Percentiles rank a stretch among this genome's conserved stretches.
Conservation (phyloP, 495 filamentous ascomycete species). For the Tuber microsphaerosporum region DNA sequence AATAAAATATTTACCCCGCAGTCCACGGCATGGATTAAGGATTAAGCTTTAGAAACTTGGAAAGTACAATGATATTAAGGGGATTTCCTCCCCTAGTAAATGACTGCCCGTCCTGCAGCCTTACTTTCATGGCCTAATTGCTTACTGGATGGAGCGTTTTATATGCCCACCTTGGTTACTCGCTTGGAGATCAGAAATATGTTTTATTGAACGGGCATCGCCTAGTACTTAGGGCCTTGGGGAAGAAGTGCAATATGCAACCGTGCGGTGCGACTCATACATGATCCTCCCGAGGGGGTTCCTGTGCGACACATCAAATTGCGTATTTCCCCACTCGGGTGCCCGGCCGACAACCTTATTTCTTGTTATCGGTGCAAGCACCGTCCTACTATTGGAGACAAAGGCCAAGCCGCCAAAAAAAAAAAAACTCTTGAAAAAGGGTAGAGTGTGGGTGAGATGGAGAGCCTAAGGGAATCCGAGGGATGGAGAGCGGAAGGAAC, state of each 20-base stretch:
- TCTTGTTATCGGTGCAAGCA: not conserved
- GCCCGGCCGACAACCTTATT: not conserved
- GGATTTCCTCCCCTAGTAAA: not conserved
- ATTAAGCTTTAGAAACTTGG: not conserved
- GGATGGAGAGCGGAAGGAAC: not conserved
- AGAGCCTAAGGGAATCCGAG: not conserved
- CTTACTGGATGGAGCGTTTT: not conserved
- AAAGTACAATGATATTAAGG: not conserved
- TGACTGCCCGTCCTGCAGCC: not conserved
- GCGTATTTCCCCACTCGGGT: not conserved
- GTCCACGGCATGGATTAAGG: not conserved
- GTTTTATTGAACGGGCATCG: not conserved
- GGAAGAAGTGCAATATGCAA: slow-evolving; percentile 36
- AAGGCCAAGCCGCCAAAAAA: not conserved
- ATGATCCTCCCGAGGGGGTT: not conserved
- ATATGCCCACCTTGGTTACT: not conserved
- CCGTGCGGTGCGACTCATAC: slow-evolving; percentile 2
- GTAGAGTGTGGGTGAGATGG: not conserved
- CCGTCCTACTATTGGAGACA: not conserved
- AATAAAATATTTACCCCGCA: not conserved
- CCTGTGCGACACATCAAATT: not conserved
- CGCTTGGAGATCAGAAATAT: not conserved
- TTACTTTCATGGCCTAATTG: not conserved
- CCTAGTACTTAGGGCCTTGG: slow-evolving; percentile 14
- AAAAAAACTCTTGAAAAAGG: not conserved